A percentile compares a stretch with the other conserved stretches of the same genome.
phyloP scores from a whole-genome alignment of 1,139 yeast species.

The Trichomonascaceae sp. region DNA sequence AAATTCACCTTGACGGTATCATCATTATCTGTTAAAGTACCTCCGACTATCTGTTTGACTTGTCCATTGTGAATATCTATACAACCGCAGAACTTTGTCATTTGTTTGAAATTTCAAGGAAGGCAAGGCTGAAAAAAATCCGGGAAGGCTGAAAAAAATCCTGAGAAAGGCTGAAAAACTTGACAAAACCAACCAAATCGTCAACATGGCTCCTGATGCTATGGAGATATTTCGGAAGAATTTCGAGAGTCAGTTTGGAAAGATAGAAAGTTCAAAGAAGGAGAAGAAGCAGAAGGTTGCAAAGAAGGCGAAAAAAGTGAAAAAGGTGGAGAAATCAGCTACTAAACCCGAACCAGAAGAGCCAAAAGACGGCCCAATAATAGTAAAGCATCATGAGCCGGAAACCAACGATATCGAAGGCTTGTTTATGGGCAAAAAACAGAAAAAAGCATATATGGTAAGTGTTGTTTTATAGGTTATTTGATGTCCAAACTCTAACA shows the following conservation, averaged over 20 bases:
- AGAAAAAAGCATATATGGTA: constrained; percentile 38
- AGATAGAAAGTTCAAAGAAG: constrained; percentile 47
- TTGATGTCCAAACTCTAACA: constrained; percentile 10
- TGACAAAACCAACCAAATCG: not conserved
- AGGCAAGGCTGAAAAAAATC: constrained; percentile 4
- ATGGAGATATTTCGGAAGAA: constrained; percentile 37
- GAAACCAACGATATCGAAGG: constrained; percentile 23
- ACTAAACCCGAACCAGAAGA: constrained; percentile 22
- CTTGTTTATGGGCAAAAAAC: constrained; percentile 30
- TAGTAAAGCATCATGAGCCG: constrained; percentile 43
- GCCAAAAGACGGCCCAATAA: constrained; percentile 21
- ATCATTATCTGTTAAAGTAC: constrained; percentile 53
- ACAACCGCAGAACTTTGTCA: constrained; percentile 92
- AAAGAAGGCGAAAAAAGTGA: constrained; percentile 18
- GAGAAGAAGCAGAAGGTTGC: constrained; percentile 21
- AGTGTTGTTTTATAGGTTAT: constrained; percentile 1
- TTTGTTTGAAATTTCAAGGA: constrained; percentile 25
- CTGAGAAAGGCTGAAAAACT: no score
- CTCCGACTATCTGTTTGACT: constrained; percentile 96
- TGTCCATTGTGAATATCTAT: constrained; percentile 92
- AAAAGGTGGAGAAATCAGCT: constrained; percentile 16
- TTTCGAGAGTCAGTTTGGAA: constrained; percentile 67
- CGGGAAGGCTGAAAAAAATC: not conserved
- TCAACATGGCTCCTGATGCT: constrained; percentile 7
- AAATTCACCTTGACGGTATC: constrained; percentile 62